A percentile compares a stretch with the other conserved stretches of the same genome.
These are phyloP conservation scores for Beta corolliflora DNA, from an alignment of 179 eudicot genomes.

Conservation along the genomic window DNA sequence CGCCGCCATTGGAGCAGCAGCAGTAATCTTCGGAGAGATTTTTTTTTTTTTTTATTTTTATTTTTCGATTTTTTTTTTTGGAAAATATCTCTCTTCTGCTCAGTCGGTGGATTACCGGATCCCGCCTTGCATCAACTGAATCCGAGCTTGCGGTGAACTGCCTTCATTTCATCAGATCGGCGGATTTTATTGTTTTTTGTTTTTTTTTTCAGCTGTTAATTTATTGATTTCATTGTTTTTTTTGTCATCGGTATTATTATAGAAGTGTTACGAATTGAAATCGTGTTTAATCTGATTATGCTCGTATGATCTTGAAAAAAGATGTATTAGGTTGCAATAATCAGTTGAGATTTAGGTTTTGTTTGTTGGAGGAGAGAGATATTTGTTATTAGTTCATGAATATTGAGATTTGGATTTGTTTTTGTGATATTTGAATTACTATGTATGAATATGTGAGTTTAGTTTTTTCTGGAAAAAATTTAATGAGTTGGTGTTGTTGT, in stretches of 20 bases:
- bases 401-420: background rate
- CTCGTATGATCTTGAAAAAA: background rate
- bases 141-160: slow-evolving; percentile 54
- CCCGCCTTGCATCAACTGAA: slow-evolving; percentile 96
- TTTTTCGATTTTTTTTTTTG: background rate
- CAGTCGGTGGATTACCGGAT: slow-evolving; percentile 31
- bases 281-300: background rate
- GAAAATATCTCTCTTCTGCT: slow-evolving; percentile 8
- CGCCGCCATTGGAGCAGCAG: slow-evolving; percentile 15
- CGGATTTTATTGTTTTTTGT: background rate
- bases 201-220: background rate
- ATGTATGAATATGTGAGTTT: background rate
- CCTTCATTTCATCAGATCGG: slow-evolving; percentile 22
- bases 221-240: background rate
- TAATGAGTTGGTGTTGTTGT: background rate
- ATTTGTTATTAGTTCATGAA: too few relatives aligned
- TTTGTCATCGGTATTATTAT: background rate
- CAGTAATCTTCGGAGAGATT: background rate
- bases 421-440: background rate
- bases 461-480: too few relatives aligned
- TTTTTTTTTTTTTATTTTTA: background rate
- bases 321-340: background rate
- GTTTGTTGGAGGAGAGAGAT: too few relatives aligned
- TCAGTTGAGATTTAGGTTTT: background rate
- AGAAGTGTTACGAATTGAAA: background rate